phyloP scores from a whole-genome alignment of 805 yeast species.

The Wickerhamomyces pijperi region DNA sequence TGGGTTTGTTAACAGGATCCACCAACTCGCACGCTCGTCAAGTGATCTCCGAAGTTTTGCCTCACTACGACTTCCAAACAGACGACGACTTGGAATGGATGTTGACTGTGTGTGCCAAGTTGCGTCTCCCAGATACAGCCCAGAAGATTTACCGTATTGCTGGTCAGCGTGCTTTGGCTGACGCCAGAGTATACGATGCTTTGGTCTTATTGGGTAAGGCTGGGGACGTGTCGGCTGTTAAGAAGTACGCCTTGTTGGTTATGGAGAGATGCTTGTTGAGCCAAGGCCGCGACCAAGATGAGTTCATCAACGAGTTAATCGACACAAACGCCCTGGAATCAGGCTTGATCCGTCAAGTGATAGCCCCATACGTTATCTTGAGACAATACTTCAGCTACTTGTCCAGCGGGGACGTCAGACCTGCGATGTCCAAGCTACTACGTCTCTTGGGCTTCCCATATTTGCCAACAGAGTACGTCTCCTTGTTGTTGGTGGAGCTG shows the following conservation, averaged over 20 bases:
- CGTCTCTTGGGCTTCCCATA: conserved; percentile 38
- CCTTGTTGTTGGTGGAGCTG: conserved; percentile 38
- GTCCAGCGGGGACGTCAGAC: conserved; percentile 16
- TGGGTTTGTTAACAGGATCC: conserved; percentile 46
- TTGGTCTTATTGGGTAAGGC: conserved; percentile 53
- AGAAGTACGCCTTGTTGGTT: conserved; percentile 45
- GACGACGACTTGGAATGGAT: conserved; percentile 79
- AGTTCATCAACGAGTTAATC: conserved; percentile 39
- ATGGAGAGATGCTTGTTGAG: conserved; percentile 48
- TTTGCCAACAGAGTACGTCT: conserved; percentile 38
- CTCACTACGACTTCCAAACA: conserved; percentile 47
- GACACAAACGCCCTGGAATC: conserved; percentile 22
- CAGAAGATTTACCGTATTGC: conserved; percentile 33
- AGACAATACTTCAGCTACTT: conserved; percentile 33
- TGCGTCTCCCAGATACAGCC: conserved; percentile 49
- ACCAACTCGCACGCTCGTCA: conserved; percentile 31
- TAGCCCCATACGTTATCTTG: conserved; percentile 63
- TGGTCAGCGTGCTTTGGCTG: conserved; percentile 15
- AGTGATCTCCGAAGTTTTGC: conserved; percentile 46
- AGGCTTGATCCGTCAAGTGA: conserved; percentile 43
- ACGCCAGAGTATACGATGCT: conserved; percentile 39
- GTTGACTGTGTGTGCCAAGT: conserved; percentile 57
- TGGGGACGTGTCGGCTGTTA: conserved; percentile 39
- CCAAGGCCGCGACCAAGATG: conserved; percentile 45
- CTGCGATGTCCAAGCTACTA: conserved; percentile 22